Conservation (phyloP, 306 rosid species). For the Ochetophila trinervis region DNA sequence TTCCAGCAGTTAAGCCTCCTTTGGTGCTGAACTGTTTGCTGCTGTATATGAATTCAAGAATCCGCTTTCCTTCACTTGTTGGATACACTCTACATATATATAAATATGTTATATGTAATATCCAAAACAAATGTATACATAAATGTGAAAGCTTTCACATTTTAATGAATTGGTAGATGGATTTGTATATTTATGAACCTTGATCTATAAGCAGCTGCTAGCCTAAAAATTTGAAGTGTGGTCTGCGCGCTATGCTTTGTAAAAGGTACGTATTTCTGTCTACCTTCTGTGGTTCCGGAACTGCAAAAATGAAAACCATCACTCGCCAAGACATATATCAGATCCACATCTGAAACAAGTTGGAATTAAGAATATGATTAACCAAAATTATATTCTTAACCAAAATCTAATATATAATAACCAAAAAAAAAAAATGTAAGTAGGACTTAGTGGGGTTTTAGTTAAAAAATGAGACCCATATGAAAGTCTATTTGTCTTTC, state of each 20-base stretch:
- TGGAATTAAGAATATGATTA: no score
- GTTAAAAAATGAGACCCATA: background rate
- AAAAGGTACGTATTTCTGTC: conserved; percentile 84
- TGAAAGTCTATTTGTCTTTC: no score
- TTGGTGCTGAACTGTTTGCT: conserved; percentile 68
- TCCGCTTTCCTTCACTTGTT: conserved; percentile 65
- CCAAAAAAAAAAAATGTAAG: background rate
- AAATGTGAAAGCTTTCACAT: no score
- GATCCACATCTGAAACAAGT: background rate
- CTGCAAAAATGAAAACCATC: conserved; percentile 30
- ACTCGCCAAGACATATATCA: background rate
- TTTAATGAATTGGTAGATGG: background rate
- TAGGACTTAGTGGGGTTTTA: no score
- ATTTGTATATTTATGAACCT: conserved; percentile 38
- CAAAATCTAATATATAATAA: no score
- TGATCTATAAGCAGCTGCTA: conserved; percentile 88
- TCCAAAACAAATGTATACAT: background rate
- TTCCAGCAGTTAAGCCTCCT: conserved; percentile 72
- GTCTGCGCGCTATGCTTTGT: conserved; percentile 82
- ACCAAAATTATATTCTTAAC: no score
- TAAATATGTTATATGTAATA: background rate
- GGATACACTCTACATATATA: conserved; percentile 55
- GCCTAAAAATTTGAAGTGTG: conserved; percentile 77
- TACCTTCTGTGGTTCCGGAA: conserved; percentile 95
- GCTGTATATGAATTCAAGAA: conserved; percentile 83